Base-by-base conservation (phyloP, 257 asterid species). In the Mitragyna speciosa region DNA sequence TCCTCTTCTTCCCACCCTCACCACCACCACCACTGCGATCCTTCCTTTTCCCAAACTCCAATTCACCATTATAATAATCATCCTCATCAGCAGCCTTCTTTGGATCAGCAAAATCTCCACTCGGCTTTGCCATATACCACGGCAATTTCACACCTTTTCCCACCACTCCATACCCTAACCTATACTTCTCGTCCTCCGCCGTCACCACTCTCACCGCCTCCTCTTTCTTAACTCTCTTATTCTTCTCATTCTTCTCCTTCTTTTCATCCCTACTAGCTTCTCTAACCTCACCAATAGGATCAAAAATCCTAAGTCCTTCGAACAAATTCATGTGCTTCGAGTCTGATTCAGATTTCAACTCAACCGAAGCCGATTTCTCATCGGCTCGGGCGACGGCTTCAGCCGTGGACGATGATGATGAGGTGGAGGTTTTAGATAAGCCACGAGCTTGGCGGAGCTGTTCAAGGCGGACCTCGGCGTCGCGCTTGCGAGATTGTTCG, bases 101-200 rank as follows among this genome's bases (percentile, higher is more conserved):
- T 51, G 77, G 88, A 73, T 63, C 82, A 0, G 59, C 77, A 63
- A 59, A 71, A 36, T 83, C 83, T 1, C 79, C 81, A 12, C 26
- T 85, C 74, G 72, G 84, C 79, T 90, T 94, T 83, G 87, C 93
- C 97, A 93, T 68, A 85, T 95, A 95, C 99, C 99, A 95, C 3
- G 99, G 98, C 91, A 93, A 89, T 86, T 95, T 93, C 79, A 88
- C 90, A 24, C 97, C 99, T 86, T 95, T 95, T 22, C 99, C 99
- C 12, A 88, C 97, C 71, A 95, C 79, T 24, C 99, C 99, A 79
- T 95, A 93, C 47, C 99, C 99, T 71, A 95, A 79, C 78, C 92
- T 84, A 81, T 93, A 93, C 80, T 81, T 81, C 87, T 95, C 98
- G 79, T 95, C 99, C 86, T 95, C 98, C 2, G 98, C 91, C 12